A percentile compares a stretch with the other conserved stretches of the same genome.
Conservation (phyloP, 495 filamentous ascomycete genomes). For the Aspergillus kassunensis region DNA sequence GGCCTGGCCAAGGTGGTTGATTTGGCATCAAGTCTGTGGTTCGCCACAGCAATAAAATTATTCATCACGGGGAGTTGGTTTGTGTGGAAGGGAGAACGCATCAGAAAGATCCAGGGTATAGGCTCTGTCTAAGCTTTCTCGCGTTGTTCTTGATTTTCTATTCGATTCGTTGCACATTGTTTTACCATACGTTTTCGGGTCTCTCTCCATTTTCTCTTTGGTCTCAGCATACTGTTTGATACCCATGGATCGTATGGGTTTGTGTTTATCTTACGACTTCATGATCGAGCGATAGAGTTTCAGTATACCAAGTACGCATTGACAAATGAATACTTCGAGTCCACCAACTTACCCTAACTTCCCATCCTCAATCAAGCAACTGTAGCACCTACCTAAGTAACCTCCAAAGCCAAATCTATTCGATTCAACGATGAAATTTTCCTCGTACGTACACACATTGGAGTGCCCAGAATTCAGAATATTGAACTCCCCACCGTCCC, state of each 20-base stretch:
- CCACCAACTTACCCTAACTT: too few relatives aligned
- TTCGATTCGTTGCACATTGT: background rate
- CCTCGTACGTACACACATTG: too few relatives aligned
- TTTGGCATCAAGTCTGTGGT: conserved; percentile 35
- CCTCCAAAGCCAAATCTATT: too few relatives aligned
- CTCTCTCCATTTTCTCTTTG: background rate
- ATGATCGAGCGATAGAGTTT: conserved; percentile 7
- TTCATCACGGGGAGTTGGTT: conserved; percentile 29
- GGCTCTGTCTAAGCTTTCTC: conserved; percentile 9
- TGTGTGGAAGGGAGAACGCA: conserved; percentile 26
- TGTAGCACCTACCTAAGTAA: too few relatives aligned
- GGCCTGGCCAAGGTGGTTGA: conserved; percentile 27
- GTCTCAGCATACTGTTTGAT: background rate
- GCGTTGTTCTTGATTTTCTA: background rate
- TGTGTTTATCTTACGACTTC: background rate
- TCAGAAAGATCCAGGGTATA: conserved; percentile 6
- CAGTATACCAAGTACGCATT: background rate
- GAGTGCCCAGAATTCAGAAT: too few relatives aligned
- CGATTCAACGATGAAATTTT: too few relatives aligned
- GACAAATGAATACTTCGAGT: background rate
- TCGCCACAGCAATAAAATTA: conserved; percentile 35
- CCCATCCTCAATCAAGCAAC: too few relatives aligned
- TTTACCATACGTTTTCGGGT: background rate
- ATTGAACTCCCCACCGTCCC: too few relatives aligned
- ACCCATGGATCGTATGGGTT: background rate